Conservation (phyloP, 768 basidiomycete genomes). For the Hericium coralloides region DNA sequence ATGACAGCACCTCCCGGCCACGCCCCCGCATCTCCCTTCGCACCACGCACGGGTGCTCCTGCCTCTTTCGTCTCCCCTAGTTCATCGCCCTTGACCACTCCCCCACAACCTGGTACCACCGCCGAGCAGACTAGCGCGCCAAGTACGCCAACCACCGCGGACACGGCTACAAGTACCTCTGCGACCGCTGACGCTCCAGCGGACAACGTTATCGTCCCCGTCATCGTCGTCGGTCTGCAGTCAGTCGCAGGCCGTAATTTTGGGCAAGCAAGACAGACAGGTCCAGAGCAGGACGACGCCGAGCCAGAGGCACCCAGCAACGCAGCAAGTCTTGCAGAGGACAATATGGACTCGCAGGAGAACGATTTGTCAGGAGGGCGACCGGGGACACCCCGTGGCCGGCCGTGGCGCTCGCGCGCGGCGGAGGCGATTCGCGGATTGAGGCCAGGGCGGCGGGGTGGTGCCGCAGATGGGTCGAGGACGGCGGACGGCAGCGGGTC, state of each 20-base stretch:
- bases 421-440: conserved; percentile 53
- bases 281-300: not conserved
- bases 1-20: conserved; percentile 34
- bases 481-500: conserved; percentile 25
- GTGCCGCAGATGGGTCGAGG: conserved; percentile 15
- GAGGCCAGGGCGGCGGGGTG: conserved; percentile 22
- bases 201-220: conserved; percentile 52
- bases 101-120: not conserved
- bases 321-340: not conserved
- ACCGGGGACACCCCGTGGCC: conserved; percentile 20
- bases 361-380: not conserved
- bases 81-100: not conserved
- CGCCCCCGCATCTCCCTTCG: not conserved
- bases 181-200: conserved; percentile 8
- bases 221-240: conserved; percentile 78
- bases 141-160: conserved; percentile 3
- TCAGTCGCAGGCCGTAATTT: conserved; percentile 44
- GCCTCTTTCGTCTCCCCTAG: not conserved
- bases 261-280: too few relatives aligned
- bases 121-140: too few relatives aligned
- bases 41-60: not conserved
- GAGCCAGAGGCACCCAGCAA: not conserved
- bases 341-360: not conserved
- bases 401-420: conserved; percentile 53
- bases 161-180: conserved; percentile 12